Evolutionary conservation across 495 filamentous ascomycete genomes (phyloP).

Genomic region (Bombardia bombarda): DNA sequence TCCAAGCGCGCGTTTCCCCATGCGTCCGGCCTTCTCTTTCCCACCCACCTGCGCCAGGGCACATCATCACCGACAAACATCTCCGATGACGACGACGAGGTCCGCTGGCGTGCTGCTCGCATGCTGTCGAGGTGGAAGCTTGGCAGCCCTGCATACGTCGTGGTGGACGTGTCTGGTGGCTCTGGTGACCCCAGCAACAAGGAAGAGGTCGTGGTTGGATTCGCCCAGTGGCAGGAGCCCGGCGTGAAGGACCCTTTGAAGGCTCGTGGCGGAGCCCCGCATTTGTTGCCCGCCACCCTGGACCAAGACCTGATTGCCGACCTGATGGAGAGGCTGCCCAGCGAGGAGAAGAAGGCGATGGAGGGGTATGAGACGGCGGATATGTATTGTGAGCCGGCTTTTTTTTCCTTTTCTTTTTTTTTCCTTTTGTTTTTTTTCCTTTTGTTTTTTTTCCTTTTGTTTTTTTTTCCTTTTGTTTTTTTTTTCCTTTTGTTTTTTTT

Average conservation of each 20-base stretch:
- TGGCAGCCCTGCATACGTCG: constrained; percentile 13
- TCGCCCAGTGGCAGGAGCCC: constrained; percentile 20
- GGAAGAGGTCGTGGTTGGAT: constrained; percentile 9
- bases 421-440: not conserved
- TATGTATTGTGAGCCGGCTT: constrained; percentile 18
- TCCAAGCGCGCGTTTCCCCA: constrained; percentile 15
- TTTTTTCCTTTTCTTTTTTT: not conserved
- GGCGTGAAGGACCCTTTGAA: not conserved
- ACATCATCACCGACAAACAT: too few relatives aligned
- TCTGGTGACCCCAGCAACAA: too few relatives aligned
- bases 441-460: not conserved
- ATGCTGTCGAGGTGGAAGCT: constrained; percentile 8
- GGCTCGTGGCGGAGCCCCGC: not conserved
- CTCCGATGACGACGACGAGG: constrained; percentile 9
- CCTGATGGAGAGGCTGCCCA: not conserved
- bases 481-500: not conserved
- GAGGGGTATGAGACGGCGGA: constrained; percentile 11
- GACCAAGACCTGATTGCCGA: constrained; percentile 2
- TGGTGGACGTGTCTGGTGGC: constrained; percentile 10
- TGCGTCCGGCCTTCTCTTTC: constrained; percentile 1
- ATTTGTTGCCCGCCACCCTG: constrained; percentile 2
- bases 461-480: not conserved
- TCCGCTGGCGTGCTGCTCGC: constrained; percentile 11
- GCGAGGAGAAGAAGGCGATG: constrained; percentile 4
- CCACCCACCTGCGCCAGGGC: too few relatives aligned